These are phyloP conservation scores for Zizania latifolia DNA, from an alignment of 176 grass and related monocot genomes.

Conservation along the genomic window DNA sequence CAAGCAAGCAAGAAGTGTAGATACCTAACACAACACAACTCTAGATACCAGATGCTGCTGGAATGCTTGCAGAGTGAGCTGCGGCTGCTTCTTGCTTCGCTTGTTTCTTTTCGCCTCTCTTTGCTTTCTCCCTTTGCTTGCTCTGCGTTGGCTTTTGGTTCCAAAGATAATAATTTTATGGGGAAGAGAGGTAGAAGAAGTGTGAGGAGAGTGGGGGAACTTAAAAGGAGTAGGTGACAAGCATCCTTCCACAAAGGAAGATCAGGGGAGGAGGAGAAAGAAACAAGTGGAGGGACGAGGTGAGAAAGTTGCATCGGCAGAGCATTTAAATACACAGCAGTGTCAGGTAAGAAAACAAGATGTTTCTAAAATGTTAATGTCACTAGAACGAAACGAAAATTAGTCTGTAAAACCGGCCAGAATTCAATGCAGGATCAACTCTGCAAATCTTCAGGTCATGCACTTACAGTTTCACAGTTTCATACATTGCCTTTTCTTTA, in stretches of 20 bases:
- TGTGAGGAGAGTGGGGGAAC: constrained; percentile 28
- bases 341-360: not conserved
- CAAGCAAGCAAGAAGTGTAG: constrained; percentile 19
- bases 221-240: constrained; percentile 83
- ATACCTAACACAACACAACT: too few species aligned
- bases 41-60: not conserved
- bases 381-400: not conserved
- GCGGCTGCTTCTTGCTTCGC: constrained; percentile 1
- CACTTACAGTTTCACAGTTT: not conserved
- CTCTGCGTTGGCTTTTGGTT: constrained; percentile 15
- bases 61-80: constrained; percentile 2
- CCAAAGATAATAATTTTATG: constrained; percentile 3
- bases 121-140: constrained; percentile 27
- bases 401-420: constrained; percentile 4
- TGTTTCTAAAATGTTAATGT: not conserved
- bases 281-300: too few species aligned
- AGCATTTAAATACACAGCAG: constrained; percentile 29
- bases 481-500: not conserved
- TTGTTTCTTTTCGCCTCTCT: constrained; percentile 21
- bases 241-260: constrained; percentile 54
- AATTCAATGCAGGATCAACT: constrained; percentile 15
- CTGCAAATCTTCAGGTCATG: constrained; percentile 17
- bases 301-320: constrained; percentile 26
- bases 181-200: constrained; percentile 25
- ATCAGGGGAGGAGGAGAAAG: not conserved